phyloP scores from a whole-genome alignment of 768 basidiomycete species.

The Mycena haematopus region DNA sequence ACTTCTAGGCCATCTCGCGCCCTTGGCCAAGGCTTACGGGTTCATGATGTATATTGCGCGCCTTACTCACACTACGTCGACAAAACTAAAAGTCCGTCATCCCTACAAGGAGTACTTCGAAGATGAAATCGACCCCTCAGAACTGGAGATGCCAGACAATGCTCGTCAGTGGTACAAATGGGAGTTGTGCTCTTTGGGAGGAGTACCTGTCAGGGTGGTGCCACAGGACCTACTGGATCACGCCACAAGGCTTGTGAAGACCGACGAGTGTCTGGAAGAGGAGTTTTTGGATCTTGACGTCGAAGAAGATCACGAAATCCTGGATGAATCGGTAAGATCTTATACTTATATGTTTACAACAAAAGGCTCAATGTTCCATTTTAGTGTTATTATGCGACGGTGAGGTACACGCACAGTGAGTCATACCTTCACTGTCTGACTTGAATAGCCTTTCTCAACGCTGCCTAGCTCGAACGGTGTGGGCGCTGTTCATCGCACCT shows the following conservation, averaged over 20 bases:
- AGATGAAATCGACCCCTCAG: background rate
- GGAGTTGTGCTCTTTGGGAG: background rate
- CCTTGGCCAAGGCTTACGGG: conserved; percentile 19
- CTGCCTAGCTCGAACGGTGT: background rate
- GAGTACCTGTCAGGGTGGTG: background rate
- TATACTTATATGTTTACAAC: too few relatives aligned
- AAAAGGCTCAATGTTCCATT: background rate
- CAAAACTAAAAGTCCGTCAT: conserved; percentile 4
- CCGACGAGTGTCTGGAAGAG: background rate
- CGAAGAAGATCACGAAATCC: background rate
- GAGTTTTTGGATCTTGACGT: background rate
- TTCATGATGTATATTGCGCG: conserved; percentile 8
- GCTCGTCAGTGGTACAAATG: background rate
- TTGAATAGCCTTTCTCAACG: too few relatives aligned
- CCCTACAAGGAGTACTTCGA: conserved; percentile 10
- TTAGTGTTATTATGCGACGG: background rate
- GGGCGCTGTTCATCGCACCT: background rate
- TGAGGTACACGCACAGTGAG: background rate
- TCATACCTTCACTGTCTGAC: too few relatives aligned
- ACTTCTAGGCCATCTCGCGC: conserved; percentile 9
- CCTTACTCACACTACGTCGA: background rate
- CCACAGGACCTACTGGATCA: background rate
- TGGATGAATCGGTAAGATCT: conserved; percentile 4
- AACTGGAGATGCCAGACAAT: background rate
- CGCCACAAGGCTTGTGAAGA: background rate